Percentiles rank a stretch among this genome's conserved stretches.
These are phyloP conservation scores for Gymnopilus junonius DNA, from an alignment of 768 basidiomycete genomes.

Conservation along the genomic window DNA sequence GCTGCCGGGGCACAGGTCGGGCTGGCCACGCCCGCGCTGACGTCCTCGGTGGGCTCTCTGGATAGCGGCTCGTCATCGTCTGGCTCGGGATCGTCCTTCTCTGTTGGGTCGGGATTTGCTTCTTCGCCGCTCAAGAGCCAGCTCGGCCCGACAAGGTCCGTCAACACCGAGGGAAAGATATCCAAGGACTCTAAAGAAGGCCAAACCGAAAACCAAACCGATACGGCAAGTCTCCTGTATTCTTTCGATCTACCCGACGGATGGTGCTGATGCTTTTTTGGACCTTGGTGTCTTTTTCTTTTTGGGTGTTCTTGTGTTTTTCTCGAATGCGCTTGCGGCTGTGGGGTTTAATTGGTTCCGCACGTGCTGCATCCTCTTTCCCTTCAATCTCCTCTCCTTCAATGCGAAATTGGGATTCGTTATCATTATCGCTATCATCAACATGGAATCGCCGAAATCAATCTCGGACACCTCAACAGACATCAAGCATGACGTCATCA, in stretches of 20 bases:
- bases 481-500: neutral
- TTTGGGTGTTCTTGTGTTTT: neutral
- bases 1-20: constrained; percentile 5
- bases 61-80: constrained; percentile 7
- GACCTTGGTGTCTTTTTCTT: constrained; percentile 9
- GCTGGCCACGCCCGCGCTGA: constrained; percentile 31
- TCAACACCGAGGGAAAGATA: neutral
- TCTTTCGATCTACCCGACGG: constrained; percentile 13
- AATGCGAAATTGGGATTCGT: neutral
- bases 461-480: neutral
- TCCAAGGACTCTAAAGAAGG: neutral
- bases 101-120: neutral
- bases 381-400: neutral
- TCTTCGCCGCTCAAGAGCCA: constrained; percentile 4
- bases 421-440: neutral
- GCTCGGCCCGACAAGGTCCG: neutral
- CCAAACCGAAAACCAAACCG: neutral
- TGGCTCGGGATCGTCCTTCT: neutral
- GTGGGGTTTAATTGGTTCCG: neutral
- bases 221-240: constrained; percentile 22
- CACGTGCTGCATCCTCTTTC: neutral
- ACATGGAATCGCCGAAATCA: neutral
- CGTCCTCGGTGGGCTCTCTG: constrained; percentile 15
- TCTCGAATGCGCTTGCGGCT: neutral
- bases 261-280: constrained; percentile 23